These are phyloP conservation scores for Exophiala oligosperma DNA, from an alignment of 2,329 filamentous ascomycete genomes.

Conservation along the genomic window DNA sequence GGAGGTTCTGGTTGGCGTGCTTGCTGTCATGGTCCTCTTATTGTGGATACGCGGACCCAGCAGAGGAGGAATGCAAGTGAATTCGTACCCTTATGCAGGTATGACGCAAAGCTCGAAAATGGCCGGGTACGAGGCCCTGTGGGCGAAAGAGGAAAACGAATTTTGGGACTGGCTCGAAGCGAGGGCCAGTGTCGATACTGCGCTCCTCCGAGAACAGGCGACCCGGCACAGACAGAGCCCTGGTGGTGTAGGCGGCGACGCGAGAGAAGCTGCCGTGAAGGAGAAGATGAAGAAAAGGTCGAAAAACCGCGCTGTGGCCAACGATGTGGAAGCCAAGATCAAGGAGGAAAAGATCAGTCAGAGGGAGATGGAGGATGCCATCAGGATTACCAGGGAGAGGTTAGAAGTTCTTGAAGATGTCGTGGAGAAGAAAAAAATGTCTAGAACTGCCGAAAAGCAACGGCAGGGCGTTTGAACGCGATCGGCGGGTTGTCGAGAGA, in stretches of 20 bases:
- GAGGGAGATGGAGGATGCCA: constrained; percentile 74
- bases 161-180: constrained; percentile 94
- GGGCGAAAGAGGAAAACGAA: constrained; percentile 82
- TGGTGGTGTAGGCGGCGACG: too few species aligned
- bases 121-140: constrained; percentile 89
- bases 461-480: not conserved
- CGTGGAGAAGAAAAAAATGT: constrained; percentile 51
- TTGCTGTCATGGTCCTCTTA: constrained; percentile 71
- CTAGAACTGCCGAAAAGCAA: not conserved
- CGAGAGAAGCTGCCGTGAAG: constrained; percentile 13
- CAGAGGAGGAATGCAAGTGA: constrained; percentile 18
- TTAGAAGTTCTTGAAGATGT: constrained; percentile 74
- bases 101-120: constrained; percentile 63
- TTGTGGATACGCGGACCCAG: constrained; percentile 64
- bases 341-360: constrained; percentile 69
- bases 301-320: constrained; percentile 34
- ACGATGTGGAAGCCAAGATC: constrained; percentile 57
- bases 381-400: constrained; percentile 82
- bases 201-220: constrained; percentile 37
- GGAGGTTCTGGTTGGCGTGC: constrained; percentile 73
- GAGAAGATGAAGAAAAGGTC: constrained; percentile 18
- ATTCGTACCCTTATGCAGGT: constrained; percentile 33
- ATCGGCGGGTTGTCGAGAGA: not conserved
- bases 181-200: constrained; percentile 69
- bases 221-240: too few species aligned